A percentile compares a stretch with the other conserved stretches of the same genome.
These are phyloP conservation scores for Chrysoporthe puriensis DNA, from an alignment of 2,329 filamentous ascomycete genomes.

Conservation along the genomic window DNA sequence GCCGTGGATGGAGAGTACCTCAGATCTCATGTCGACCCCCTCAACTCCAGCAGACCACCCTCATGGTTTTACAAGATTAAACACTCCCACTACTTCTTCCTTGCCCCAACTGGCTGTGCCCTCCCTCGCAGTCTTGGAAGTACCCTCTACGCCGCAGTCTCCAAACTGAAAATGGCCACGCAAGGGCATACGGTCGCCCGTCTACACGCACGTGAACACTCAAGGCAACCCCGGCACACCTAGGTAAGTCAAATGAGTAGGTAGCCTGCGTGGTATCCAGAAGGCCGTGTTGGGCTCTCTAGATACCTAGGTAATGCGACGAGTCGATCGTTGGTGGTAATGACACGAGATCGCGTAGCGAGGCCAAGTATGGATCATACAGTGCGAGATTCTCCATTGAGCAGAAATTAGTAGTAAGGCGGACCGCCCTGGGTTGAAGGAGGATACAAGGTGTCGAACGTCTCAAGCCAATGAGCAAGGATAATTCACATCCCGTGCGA, in stretches of 20 bases:
- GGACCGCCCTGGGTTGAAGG: neutral
- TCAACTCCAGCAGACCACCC: neutral
- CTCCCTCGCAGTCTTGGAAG: neutral
- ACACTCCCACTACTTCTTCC: neutral
- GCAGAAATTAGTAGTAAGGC: neutral
- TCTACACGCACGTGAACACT: conserved; percentile 12
- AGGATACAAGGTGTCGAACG: neutral
- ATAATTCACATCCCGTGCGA: neutral
- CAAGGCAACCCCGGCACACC: no score
- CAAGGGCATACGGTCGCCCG: conserved; percentile 5
- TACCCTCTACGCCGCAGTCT: neutral
- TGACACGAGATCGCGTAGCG: neutral
- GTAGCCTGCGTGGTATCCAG: no score
- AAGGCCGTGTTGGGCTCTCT: no score
- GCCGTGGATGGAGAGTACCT: neutral
- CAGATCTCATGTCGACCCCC: neutral
- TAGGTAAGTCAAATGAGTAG: no score
- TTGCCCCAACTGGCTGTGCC: neutral
- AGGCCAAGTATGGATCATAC: neutral
- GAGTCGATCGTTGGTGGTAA: neutral
- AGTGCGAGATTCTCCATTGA: neutral
- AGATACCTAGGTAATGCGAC: no score
- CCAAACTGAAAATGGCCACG: neutral
- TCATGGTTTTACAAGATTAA: neutral
- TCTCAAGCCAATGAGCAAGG: neutral